Evolutionary conservation across 345 rosid genomes (phyloP).

Genomic region (Theobroma cacao): DNA sequence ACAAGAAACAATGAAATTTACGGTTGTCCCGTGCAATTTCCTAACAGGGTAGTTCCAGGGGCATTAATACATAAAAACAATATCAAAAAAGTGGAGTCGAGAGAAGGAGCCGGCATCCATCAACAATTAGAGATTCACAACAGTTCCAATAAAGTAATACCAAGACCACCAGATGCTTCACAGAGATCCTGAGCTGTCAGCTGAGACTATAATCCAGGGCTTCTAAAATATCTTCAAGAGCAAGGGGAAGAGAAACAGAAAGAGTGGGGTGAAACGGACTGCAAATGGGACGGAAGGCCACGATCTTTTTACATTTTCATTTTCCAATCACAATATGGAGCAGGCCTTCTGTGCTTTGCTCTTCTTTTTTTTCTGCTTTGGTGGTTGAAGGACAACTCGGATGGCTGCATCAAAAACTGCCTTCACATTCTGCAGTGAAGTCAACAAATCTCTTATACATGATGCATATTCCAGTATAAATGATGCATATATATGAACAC

Average conservation of each 20-base stretch:
- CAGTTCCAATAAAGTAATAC: conserved; percentile 27
- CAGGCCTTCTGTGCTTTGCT: conserved; percentile 84
- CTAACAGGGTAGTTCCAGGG: conserved; percentile 25
- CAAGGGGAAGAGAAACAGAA: conserved; percentile 15
- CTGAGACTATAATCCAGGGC: conserved; percentile 19
- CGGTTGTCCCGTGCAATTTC: conserved; percentile 15
- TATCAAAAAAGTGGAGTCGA: neutral
- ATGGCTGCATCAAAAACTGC: conserved; percentile 93
- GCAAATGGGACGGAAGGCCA: neutral
- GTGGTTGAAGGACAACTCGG: conserved; percentile 91
- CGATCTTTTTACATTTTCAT: neutral
- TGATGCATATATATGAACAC: neutral
- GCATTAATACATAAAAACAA: conserved; percentile 28
- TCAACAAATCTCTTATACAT: conserved; percentile 5
- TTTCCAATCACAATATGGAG: conserved; percentile 66
- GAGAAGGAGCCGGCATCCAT: neutral
- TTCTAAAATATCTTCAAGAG: conserved; percentile 24
- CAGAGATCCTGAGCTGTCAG: conserved; percentile 26
- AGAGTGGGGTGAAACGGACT: neutral
- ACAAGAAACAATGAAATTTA: neutral
- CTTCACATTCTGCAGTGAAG: conserved; percentile 74
- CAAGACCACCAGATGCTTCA: conserved; percentile 31
- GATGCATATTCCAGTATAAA: neutral
- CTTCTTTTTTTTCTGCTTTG: conserved; percentile 90
- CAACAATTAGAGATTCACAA: conserved; percentile 28